These are phyloP conservation scores for Pseudogymnoascus sp. DNA, from an alignment of 2,329 filamentous ascomycete species.

Conservation along the genomic window DNA sequence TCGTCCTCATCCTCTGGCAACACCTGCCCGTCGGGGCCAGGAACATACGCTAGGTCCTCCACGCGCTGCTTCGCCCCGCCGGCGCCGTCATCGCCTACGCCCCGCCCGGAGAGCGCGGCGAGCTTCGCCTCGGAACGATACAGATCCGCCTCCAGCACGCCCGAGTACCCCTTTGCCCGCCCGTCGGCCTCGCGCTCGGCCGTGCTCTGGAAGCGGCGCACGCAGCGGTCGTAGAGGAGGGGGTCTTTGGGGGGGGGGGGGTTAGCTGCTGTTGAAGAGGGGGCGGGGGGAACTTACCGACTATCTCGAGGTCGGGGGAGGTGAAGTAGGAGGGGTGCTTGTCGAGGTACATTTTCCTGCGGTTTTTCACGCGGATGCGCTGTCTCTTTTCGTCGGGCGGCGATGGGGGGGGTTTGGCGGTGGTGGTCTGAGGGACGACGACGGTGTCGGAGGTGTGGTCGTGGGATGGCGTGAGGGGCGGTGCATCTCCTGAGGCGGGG, in stretches of 20 bases:
- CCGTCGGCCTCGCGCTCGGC: conserved; percentile 29
- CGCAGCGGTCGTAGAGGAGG: conserved; percentile 28
- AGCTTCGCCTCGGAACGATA: conserved; percentile 28
- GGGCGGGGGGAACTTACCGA: too few species aligned
- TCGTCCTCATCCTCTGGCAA: conserved; percentile 26
- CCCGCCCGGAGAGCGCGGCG: conserved; percentile 17
- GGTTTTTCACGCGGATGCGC: conserved; percentile 25
- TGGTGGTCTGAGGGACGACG: conserved; percentile 21
- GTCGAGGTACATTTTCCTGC: conserved; percentile 28
- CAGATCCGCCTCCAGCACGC: conserved; percentile 28
- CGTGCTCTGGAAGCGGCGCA: conserved; percentile 26
- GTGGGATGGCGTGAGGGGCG: not conserved
- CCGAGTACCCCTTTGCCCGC: conserved; percentile 27
- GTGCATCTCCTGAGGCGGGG: not conserved
- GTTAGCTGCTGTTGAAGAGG: not conserved
- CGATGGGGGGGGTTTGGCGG: not conserved
- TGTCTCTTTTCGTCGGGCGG: not conserved
- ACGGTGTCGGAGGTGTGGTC: conserved; percentile 1
- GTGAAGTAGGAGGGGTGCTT: conserved; percentile 27
- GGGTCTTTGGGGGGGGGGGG: conserved; percentile 26
- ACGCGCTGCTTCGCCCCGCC: not conserved
- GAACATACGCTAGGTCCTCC: conserved; percentile 19
- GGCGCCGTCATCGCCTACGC: conserved; percentile 6
- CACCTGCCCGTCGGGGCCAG: conserved; percentile 22
- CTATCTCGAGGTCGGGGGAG: conserved; percentile 26